Conservation (phyloP, 768 basidiomycete species). For the Suillus ampliporus region DNA sequence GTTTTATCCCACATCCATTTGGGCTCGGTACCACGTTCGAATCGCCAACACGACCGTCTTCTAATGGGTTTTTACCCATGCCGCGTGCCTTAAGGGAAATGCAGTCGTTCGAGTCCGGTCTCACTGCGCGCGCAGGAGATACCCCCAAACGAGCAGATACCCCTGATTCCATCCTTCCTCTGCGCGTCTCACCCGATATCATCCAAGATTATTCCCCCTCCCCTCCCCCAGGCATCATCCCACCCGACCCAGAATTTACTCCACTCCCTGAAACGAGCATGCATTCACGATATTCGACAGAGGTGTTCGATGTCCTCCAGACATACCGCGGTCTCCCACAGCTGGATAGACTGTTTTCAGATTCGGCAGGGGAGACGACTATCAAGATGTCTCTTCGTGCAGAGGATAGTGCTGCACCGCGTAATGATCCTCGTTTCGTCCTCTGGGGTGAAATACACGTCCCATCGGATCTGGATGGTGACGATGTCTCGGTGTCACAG, state of each 20-base stretch:
- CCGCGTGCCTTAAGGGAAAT: constrained; percentile 75
- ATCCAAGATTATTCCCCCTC: constrained; percentile 18
- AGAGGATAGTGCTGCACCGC: constrained; percentile 73
- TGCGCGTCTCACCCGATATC: background rate
- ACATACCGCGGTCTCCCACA: constrained; percentile 79
- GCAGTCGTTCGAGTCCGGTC: constrained; percentile 86
- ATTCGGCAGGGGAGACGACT: constrained; percentile 64
- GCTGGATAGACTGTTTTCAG: constrained; percentile 66
- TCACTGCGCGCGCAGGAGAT: constrained; percentile 70
- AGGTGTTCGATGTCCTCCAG: constrained; percentile 82
- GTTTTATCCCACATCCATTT: constrained; percentile 59
- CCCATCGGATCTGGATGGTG: constrained; percentile 37
- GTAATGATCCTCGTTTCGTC: constrained; percentile 90
- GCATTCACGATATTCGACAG: constrained; percentile 70
- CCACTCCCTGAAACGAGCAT: constrained; percentile 55
- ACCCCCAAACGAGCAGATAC: constrained; percentile 23
- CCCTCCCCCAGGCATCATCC: constrained; percentile 31
- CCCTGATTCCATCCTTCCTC: constrained; percentile 16
- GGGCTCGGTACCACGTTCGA: constrained; percentile 68
- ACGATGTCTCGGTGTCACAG: constrained; percentile 46
- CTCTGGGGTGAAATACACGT: constrained; percentile 77
- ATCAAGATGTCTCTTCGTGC: constrained; percentile 72
- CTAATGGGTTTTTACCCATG: constrained; percentile 47
- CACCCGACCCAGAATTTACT: constrained; percentile 31
- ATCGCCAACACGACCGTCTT: constrained; percentile 54